A percentile compares a stretch with the other conserved stretches of the same genome.
Conservation (phyloP, 139 green algal genomes). For the Penium margaritaceum region DNA sequence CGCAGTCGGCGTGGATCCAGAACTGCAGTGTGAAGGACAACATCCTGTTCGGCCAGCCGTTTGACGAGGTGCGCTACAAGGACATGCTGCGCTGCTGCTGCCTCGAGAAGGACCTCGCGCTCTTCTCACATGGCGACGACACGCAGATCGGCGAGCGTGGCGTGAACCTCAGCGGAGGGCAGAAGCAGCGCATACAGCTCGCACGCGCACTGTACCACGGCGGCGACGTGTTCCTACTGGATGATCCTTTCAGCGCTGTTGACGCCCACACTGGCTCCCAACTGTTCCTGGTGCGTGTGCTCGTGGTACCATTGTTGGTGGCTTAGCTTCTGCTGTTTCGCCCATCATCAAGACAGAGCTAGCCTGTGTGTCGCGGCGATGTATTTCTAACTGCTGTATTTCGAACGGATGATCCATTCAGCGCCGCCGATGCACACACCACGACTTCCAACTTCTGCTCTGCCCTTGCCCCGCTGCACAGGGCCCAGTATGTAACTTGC, state of each 20-base stretch:
- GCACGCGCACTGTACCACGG: constrained; percentile 66
- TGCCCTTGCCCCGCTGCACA: too few relatives aligned
- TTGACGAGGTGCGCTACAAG: constrained; percentile 14
- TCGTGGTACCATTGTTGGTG: too few relatives aligned
- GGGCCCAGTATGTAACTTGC: too few relatives aligned
- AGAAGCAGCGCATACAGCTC: constrained; percentile 48
- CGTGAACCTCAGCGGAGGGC: constrained; percentile 53
- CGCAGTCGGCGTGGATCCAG: constrained; percentile 41
- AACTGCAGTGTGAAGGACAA: constrained; percentile 26
- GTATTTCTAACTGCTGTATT: too few relatives aligned
- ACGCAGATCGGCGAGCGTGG: constrained; percentile 62
- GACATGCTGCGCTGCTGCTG: constrained; percentile 9
- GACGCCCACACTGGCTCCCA: constrained; percentile 37
- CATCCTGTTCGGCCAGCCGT: constrained; percentile 33
- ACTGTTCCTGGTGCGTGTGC: constrained; percentile 52
- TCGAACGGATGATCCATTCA: constrained; percentile 44
- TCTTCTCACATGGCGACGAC: constrained; percentile 50
- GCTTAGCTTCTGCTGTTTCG: too few relatives aligned
- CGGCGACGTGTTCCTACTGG: constrained; percentile 42
- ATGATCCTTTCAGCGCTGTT: constrained; percentile 48
- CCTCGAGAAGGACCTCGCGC: constrained; percentile 39
- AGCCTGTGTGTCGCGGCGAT: too few relatives aligned
- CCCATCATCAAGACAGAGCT: too few relatives aligned
- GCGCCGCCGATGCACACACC: constrained; percentile 42
- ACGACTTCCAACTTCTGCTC: too few relatives aligned